Percentiles rank a stretch among this genome's conserved stretches.
phyloP scores from a whole-genome alignment of 2,329 filamentous ascomycete genomes.

The Phialophora tarda region DNA sequence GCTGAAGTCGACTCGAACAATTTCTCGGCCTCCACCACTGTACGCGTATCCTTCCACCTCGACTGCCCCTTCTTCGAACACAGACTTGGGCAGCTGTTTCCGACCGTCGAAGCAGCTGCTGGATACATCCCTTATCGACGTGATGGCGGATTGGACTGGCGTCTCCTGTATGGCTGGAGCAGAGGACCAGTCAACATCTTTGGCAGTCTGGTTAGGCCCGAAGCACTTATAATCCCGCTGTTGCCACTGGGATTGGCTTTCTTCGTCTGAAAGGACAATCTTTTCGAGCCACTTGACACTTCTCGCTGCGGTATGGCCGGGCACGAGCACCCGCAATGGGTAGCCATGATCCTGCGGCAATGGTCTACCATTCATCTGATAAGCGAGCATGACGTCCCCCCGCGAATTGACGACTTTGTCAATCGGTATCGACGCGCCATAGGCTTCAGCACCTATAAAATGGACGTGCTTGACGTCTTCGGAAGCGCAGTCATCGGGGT shows the following conservation, averaged over 20 bases:
- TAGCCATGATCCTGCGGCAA: constrained; percentile 70
- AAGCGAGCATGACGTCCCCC: constrained; percentile 68
- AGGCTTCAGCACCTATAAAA: constrained; percentile 65
- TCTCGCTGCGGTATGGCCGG: constrained; percentile 67
- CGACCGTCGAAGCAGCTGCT: constrained; percentile 8
- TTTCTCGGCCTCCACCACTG: constrained; percentile 68
- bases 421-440: constrained; percentile 64
- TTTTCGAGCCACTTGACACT: constrained; percentile 73
- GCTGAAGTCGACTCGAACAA: constrained; percentile 71
- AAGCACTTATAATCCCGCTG: constrained; percentile 72
- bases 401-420: constrained; percentile 63
- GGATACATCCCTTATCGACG: constrained; percentile 42
- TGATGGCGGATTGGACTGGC: constrained; percentile 71
- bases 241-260: constrained; percentile 70
- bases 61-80: constrained; percentile 38
- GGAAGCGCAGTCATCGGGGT: constrained; percentile 46
- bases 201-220: constrained; percentile 63
- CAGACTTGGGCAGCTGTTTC: constrained; percentile 30
- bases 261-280: constrained; percentile 69
- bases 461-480: constrained; percentile 57
- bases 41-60: constrained; percentile 68
- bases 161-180: constrained; percentile 71
- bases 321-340: constrained; percentile 66
- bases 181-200: constrained; percentile 65
- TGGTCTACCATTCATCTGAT: constrained; percentile 69